Evolutionary conservation across 805 yeast species (phyloP), one percentile per base, ranked within the genome.

Genomic region (Kluyveromyces siamensis): DNA sequence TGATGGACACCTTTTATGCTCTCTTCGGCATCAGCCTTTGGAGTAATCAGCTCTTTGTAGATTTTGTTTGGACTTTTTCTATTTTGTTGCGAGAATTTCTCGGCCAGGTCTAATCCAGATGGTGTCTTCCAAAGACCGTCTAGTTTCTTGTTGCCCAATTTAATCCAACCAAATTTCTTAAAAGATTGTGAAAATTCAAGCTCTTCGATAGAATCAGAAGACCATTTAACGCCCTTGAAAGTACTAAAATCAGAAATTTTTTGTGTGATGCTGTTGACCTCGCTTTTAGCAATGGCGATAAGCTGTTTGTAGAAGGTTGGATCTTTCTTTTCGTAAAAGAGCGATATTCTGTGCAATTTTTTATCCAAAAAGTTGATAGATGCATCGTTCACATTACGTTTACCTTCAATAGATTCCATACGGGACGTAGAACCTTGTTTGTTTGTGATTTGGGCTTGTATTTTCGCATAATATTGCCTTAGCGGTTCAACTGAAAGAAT

Each of bases 81-180:
- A n/a, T 51, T 46, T 11, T 41, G 43, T 6, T 43, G 27, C 17
- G 51, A 37, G 13, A 47, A 46, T n/a, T 53, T 58, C 37, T 50
- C 41, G 35, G 73, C 58, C n/a, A 51, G 40, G 1, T 65, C 64
- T 14, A 74, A 43, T 0, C 79, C 80, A 2, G 73, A 70, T 10
- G 55, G 52, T 6, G 63, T 62, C 44, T 67, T 71, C 77, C 75
- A 73, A 6, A 59, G 58, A 41, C 53, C 59, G 43, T 50, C 64
- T 2, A 65, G 55, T 35, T 58, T 55, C 47, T 62, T 64, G 46
- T 61, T 62, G 18, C 69, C 69, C n/a, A 64, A 45, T 45, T 54
- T 57, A 8, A 63, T 53, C 48, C 62, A 61, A 0, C 67, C 65
- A 47, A 62, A 63, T 46, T 58, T 58, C 43, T 61, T 62, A 49